Conservation (phyloP, 345 rosid genomes). For the Eucalyptus virginea region DNA sequence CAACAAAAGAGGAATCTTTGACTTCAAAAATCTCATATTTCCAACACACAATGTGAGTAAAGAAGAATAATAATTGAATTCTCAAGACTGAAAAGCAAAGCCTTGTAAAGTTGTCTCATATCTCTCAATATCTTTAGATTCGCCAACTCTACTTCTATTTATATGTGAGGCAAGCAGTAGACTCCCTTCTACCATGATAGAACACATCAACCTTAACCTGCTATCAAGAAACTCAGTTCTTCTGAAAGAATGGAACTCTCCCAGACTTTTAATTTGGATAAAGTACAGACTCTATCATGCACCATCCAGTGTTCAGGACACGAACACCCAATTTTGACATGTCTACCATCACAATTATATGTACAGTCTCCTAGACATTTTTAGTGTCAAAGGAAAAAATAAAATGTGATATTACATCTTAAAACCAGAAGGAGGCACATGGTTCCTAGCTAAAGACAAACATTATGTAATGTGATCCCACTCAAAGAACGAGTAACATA, state of each 20-base stretch:
- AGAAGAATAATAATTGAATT: not conserved
- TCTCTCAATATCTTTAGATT: not conserved
- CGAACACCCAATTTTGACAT: not conserved
- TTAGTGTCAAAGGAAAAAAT: not conserved
- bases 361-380: not conserved
- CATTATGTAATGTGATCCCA: not conserved
- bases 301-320: not conserved
- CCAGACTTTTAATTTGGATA: not conserved
- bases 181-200: not conserved
- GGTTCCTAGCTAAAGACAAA: not conserved
- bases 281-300: not conserved
- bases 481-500: not conserved
- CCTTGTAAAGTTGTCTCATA: not conserved
- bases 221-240: not conserved
- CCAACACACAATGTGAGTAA: not conserved
- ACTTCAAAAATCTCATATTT: not conserved
- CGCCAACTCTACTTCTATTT: not conserved
- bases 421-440: not conserved
- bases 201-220: not conserved
- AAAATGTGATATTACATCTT: not conserved
- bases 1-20: not conserved
- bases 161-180: not conserved
- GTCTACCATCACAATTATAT: not conserved
- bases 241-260: not conserved
- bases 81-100: not conserved